phyloP scores from a whole-genome alignment of 805 yeast genomes.

The Scheffersomyces spartinae region DNA sequence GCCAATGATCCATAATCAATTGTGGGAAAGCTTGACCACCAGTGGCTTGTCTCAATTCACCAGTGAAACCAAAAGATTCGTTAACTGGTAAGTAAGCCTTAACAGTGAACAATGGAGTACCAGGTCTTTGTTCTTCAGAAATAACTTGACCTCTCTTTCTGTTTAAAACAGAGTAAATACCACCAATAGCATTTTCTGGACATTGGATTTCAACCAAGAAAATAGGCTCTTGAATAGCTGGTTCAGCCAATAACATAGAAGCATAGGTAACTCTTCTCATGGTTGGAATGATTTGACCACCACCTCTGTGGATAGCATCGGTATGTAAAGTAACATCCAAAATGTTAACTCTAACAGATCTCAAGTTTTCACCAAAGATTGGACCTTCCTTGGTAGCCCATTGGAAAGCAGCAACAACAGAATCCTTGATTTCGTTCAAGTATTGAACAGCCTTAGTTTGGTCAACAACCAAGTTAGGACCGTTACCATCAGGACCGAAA shows the following conservation, averaged over 20 bases:
- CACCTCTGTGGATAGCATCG: constrained; percentile 99
- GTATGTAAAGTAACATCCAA: constrained; percentile 99
- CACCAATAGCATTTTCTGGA: constrained; percentile 99
- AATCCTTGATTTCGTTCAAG: constrained; percentile 98
- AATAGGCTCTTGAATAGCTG: constrained; percentile 98
- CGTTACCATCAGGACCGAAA: constrained; percentile 99
- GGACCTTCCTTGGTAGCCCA: constrained; percentile 99
- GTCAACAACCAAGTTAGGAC: constrained; percentile 98
- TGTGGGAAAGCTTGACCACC: constrained; percentile 99
- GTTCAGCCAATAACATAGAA: constrained; percentile 95
- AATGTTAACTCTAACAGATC: constrained; percentile 95
- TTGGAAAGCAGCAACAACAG: constrained; percentile 99
- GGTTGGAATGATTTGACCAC: constrained; percentile 99
- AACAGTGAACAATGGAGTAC: constrained; percentile 99
- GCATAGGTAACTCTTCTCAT: constrained; percentile 99
- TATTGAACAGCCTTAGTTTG: constrained; percentile 99
- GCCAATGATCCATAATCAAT: constrained; percentile 99
- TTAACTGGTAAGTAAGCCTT: constrained; percentile 99
- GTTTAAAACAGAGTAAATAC: constrained; percentile 99
- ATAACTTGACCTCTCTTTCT: constrained; percentile 99
- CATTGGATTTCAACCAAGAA: constrained; percentile 99
- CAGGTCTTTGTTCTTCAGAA: constrained; percentile 99
- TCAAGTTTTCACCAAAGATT: constrained; percentile 88
- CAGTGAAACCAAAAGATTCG: constrained; percentile 99
- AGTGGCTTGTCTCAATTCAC: constrained; percentile 98